Conservation (phyloP, 495 filamentous ascomycete species). For the Aspergillus coremiiformis region DNA sequence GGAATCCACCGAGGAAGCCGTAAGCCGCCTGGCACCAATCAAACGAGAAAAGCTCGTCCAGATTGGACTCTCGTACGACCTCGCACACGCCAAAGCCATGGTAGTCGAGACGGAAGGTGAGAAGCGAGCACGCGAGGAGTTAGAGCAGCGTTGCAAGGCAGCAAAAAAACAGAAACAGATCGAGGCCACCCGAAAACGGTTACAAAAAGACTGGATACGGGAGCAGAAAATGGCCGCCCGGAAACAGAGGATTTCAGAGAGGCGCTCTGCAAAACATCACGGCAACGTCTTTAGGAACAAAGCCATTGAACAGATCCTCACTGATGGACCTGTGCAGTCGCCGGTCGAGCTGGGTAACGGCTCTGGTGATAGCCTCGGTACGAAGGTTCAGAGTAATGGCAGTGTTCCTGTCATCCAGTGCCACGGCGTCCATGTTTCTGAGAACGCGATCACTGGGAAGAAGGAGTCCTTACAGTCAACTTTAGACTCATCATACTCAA, state of each 20-base stretch:
- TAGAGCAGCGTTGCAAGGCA: conserved; percentile 38
- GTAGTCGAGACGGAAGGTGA: conserved; percentile 59
- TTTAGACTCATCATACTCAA: conserved; percentile 22
- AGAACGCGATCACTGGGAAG: conserved; percentile 5
- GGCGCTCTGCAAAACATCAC: conserved; percentile 10
- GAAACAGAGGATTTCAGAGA: conserved; percentile 25
- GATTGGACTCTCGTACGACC: conserved; percentile 73
- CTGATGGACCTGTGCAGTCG: conserved; percentile 24
- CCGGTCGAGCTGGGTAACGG: conserved; percentile 18
- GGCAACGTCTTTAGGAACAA: not conserved
- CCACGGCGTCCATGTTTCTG: conserved; percentile 20
- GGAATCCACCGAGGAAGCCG: conserved; percentile 58
- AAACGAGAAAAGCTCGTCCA: conserved; percentile 76
- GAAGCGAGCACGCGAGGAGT: conserved; percentile 40
- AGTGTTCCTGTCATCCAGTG: conserved; percentile 29
- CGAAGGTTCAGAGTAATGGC: conserved; percentile 11
- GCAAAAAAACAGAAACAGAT: conserved; percentile 36
- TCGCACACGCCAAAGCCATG: conserved; percentile 73
- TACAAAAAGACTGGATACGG: conserved; percentile 47
- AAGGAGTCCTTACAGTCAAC: conserved; percentile 22
- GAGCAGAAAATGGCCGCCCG: conserved; percentile 44
- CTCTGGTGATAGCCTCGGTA: conserved; percentile 16
- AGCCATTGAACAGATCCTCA: conserved; percentile 12
- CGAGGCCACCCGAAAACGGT: conserved; percentile 33
- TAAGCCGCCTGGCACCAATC: conserved; percentile 51